Evolutionary conservation across 2,329 filamentous ascomycete genomes (phyloP), one percentile per base, ranked within the genome.

Genomic region (Pyrenochaeta sp.): DNA sequence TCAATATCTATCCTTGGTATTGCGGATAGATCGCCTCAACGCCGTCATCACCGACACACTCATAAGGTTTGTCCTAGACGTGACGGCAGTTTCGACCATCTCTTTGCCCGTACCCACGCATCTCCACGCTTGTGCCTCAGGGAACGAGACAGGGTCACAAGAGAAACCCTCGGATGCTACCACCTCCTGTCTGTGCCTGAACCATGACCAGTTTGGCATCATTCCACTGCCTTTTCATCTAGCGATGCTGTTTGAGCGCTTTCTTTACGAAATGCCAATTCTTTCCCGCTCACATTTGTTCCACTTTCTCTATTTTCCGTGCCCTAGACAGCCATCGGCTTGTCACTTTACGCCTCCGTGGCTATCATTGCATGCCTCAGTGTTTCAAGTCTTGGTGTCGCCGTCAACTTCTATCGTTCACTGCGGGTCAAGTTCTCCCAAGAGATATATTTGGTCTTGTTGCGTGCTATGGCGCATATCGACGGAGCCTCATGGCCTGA

Each of bases 181-280:
- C 42, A 40, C 49, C 54, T 57, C 61, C 58, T 61, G 58, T 61
- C 58, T 50, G 58, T 64, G 51, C 52, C 52, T 47, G 46, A 50
- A 37, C 55, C 46, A 52, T 39, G 22, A 53, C 50, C 30, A 30
- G n/a, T 13, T 25, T 32, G 32, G 30, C 8, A 8, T 47, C 39
- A 22, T 24, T 30, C 45, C 45, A 9, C 9, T 30, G 13, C 34
- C 19, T 47, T 28, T 42, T 51, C 42, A n/a, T 34, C 34, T 10
- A 24, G 39, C 37, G 28, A 36, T 55, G 22, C 52, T 47, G 28
- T 19, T 32, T 19, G 37, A n/a, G n/a, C n/a, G n/a, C n/a, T n/a
- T n/a, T n/a, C n/a, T n/a, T 15, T 5, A 5, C 37, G 13, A 40
- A 15, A 5, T 5, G 12, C 37, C 15, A 15, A 8, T n/a, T 12